Conservation (phyloP, 2,329 filamentous ascomycete genomes). For the Alternaria metachromatica region DNA sequence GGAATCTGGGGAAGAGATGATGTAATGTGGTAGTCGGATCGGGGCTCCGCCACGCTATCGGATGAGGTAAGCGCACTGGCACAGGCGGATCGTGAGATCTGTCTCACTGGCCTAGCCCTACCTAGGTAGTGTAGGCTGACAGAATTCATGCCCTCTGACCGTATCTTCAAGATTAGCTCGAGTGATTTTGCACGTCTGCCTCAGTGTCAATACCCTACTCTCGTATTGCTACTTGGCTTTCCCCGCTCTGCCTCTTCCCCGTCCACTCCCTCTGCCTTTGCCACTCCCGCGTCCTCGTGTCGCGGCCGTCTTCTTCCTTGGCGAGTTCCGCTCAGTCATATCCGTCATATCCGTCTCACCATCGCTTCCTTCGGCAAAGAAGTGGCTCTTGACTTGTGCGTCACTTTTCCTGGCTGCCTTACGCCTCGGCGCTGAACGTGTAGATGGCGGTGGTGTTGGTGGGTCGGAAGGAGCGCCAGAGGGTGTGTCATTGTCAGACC, state of each 20-base stretch:
- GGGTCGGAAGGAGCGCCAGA: slow-evolving; percentile 14
- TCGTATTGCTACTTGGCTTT: slow-evolving; percentile 4
- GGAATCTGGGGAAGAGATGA: neutral
- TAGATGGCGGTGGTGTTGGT: slow-evolving; percentile 11
- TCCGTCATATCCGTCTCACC: slow-evolving; percentile 44
- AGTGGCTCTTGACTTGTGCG: slow-evolving; percentile 43
- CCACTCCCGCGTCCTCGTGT: slow-evolving; percentile 4
- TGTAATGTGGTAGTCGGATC: neutral
- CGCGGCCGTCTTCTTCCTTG: slow-evolving; percentile 16
- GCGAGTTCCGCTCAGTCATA: slow-evolving; percentile 29
- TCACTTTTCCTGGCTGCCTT: slow-evolving; percentile 37
- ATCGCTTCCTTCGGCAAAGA: slow-evolving; percentile 40
- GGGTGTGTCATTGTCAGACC: slow-evolving; percentile 20
- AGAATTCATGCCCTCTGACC: neutral
- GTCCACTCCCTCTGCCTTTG: slow-evolving; percentile 12
- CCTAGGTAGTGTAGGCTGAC: neutral
- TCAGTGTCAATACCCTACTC: neutral
- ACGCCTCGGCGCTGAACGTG: slow-evolving; percentile 30
- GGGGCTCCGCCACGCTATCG: neutral
- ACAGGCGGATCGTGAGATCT: neutral
- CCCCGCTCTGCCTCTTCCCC: slow-evolving; percentile 14
- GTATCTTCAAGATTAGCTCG: slow-evolving; percentile 1
- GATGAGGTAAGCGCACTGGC: neutral
- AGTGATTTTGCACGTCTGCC: slow-evolving; percentile 2
- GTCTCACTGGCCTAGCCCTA: neutral